Conservation (phyloP, 352 stramenopile genomes). For the Nothophytophthora sp. region DNA sequence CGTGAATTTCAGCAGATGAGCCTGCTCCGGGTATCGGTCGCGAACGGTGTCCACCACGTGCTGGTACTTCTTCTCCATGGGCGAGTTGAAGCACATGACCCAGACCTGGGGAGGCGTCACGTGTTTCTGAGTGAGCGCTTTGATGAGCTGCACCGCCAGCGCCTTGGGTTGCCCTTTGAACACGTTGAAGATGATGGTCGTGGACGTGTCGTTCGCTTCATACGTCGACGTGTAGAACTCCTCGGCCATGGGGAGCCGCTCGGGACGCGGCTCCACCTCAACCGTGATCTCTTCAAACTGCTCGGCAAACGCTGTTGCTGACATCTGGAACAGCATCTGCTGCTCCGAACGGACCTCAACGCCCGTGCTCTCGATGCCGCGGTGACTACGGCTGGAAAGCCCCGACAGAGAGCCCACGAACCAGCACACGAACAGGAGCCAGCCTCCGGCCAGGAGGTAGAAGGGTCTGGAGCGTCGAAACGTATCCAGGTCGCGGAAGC, state of each 20-base stretch:
- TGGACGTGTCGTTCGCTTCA: slow-evolving; percentile 41
- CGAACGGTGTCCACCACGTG: slow-evolving; percentile 35
- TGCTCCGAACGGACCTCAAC: slow-evolving; percentile 11
- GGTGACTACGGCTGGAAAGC: slow-evolving; percentile 1
- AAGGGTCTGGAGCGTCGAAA: slow-evolving; percentile 15
- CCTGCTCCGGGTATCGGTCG: slow-evolving; percentile 16
- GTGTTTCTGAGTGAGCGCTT: slow-evolving; percentile 34
- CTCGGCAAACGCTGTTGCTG: slow-evolving; percentile 4
- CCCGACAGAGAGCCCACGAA: slow-evolving; percentile 23
- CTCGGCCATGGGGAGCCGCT: slow-evolving; percentile 36
- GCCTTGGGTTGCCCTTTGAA: slow-evolving; percentile 54
- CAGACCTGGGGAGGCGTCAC: slow-evolving; percentile 47
- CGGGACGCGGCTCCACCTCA: slow-evolving; percentile 20
- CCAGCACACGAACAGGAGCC: slow-evolving; percentile 32
- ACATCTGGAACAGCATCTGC: slow-evolving; percentile 23
- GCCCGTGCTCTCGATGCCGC: slow-evolving; percentile 16
- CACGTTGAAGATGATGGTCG: slow-evolving; percentile 77
- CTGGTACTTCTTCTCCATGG: slow-evolving; percentile 40
- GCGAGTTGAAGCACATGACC: slow-evolving; percentile 68
- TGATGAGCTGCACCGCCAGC: slow-evolving; percentile 44
- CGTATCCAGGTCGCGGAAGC: background rate
- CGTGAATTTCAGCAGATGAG: slow-evolving; percentile 38
- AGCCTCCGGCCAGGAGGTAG: slow-evolving; percentile 22
- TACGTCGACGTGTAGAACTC: slow-evolving; percentile 50
- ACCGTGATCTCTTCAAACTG: slow-evolving; percentile 6